phyloP scores from a whole-genome alignment of 495 filamentous ascomycete species.

The Wilcoxina mikolae region DNA sequence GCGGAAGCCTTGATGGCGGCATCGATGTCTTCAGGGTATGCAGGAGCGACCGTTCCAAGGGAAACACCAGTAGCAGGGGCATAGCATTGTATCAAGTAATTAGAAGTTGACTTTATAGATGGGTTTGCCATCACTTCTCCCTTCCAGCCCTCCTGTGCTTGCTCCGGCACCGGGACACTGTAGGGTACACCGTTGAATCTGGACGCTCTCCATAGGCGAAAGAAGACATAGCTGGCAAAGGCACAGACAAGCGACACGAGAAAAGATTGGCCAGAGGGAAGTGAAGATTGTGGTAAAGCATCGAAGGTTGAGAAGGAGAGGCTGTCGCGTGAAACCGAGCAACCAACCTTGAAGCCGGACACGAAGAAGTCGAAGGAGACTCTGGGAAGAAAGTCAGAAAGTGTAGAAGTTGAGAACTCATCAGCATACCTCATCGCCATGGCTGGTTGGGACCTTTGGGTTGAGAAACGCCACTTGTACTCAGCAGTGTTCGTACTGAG shows the following conservation, averaged over 20 bases:
- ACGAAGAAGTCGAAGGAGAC: conserved; percentile 26
- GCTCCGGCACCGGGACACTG: conserved; percentile 43
- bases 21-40: conserved; percentile 65
- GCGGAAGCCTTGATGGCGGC: conserved; percentile 57
- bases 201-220: conserved; percentile 30
- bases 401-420: too few species aligned
- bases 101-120: conserved; percentile 39
- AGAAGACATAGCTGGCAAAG: conserved; percentile 15
- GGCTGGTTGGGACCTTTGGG: too few species aligned
- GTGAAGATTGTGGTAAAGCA: not conserved
- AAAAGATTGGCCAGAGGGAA: conserved; percentile 15
- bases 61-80: conserved; percentile 75
- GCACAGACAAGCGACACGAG: conserved; percentile 7
- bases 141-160: conserved; percentile 40
- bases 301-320: conserved; percentile 19
- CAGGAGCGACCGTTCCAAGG: conserved; percentile 66
- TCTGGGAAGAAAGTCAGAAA: not conserved
- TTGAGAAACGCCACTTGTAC: too few species aligned
- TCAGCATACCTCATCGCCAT: conserved; percentile 3
- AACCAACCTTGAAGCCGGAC: conserved; percentile 26
- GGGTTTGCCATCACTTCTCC: conserved; percentile 50
- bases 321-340: conserved; percentile 19
- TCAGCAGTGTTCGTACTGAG: too few species aligned
- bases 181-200: conserved; percentile 38
- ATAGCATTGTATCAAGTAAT: conserved; percentile 64